A percentile compares a stretch with the other conserved stretches of the same genome.
phyloP scores from a whole-genome alignment of 164 flowering plant genomes.

The Nymphaea thermarum region DNA sequence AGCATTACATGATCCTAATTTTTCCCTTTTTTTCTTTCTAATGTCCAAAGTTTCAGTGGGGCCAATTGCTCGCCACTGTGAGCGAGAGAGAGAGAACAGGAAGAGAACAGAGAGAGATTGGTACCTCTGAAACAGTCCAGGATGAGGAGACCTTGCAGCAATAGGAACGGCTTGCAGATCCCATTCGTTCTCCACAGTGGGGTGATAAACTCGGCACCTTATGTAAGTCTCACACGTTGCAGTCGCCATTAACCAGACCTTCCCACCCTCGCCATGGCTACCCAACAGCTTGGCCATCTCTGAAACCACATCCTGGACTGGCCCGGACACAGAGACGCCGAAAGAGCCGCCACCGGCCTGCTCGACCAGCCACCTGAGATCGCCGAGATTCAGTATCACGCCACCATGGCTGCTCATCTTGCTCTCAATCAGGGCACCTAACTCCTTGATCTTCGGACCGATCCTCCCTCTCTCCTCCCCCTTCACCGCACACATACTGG shows the following conservation, averaged over 20 bases:
- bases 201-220: slow-evolving; percentile 86
- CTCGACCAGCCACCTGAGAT: slow-evolving; percentile 87
- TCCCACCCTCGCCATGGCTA: slow-evolving; percentile 20
- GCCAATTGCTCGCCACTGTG: too few species aligned
- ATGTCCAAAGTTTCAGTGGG: too few species aligned
- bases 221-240: slow-evolving; percentile 95
- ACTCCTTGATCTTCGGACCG: slow-evolving; percentile 29
- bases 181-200: slow-evolving; percentile 89
- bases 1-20: too few species aligned
- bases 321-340: slow-evolving; percentile 17
- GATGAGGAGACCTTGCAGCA: slow-evolving; percentile 46
- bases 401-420: slow-evolving; percentile 17
- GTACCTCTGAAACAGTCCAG: slow-evolving; percentile 72
- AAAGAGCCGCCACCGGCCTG: slow-evolving; percentile 23
- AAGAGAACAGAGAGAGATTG: slow-evolving; percentile 1
- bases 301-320: slow-evolving; percentile 35
- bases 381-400: slow-evolving; percentile 74
- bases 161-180: slow-evolving; percentile 89
- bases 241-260: slow-evolving; percentile 76
- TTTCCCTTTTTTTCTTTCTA: too few species aligned
- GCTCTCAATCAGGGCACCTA: slow-evolving; percentile 34
- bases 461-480: slow-evolving; percentile 16
- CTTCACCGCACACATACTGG: slow-evolving; percentile 12
- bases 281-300: slow-evolving; percentile 65
- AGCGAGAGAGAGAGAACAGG: slow-evolving; percentile 1